Base-by-base conservation (phyloP, 2,329 filamentous ascomycete genomes). In the Dactylella cylindrospora region DNA sequence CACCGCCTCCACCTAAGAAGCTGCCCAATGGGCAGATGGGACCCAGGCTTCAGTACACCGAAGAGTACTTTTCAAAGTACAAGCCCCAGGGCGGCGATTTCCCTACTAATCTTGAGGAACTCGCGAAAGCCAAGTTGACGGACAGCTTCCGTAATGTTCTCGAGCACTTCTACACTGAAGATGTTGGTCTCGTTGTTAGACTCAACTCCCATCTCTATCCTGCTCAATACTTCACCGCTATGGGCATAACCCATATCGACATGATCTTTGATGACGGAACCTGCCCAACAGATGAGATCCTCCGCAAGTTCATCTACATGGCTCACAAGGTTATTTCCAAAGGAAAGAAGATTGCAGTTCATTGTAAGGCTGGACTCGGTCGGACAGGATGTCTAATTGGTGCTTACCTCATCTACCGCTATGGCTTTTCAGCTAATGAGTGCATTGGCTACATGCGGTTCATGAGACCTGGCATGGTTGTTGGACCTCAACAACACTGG, bases 231-330 rank as follows among this genome's bases (percentile, higher is more conserved):
- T 98, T 98, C 73, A 93, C 91, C 66, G 88, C 90, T 2, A 79
- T 98, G 46, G 91, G 91, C 23, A 97, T 98, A 70, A 85, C 90
- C 70, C 93, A 98, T 72, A 79, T 97, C 32, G 93, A 98, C 75
- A 98, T 98, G 93, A 97, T 98, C 70, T 98, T 98, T 71, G 93
- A 97, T 70, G 93, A 98, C 69, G 93, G 93, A 66, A 98, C 93
- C 3, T 98, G 93, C 73, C 93, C 93, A 17, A 84, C 89, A 1
- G 77, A 98, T 46, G 82, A 82, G 13, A 84, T 90, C n/a, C 93
- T 98, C 22, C 84, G 88, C 67, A 90, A 90, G 72, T 98, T 98
- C 72, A 91, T 98, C 73, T 88, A 88, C 67, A 79, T 98, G 59
- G 90, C 93, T 1, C 93, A 97, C 71, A 87, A 95, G 71, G 95